Percentiles rank a stretch among this genome's conserved stretches.
phyloP scores from a whole-genome alignment of 2,329 filamentous ascomycete species.

The Epichloe amarillans region DNA sequence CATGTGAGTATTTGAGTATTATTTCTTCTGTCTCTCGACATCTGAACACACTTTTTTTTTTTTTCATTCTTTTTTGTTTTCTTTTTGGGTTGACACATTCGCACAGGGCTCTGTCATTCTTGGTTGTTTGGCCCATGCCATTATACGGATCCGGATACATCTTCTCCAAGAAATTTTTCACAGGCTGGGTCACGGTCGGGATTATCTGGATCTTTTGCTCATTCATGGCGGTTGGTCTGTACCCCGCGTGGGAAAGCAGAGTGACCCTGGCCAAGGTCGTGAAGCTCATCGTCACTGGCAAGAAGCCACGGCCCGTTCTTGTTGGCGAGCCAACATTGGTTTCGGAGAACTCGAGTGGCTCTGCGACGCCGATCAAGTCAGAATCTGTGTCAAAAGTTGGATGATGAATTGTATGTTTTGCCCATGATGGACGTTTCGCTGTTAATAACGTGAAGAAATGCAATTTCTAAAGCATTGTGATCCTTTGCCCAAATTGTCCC shows the following conservation, averaged over 20 bases:
- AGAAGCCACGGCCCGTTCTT: not conserved
- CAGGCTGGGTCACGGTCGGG: slow-evolving; percentile 57
- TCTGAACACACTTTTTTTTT: too few relatives aligned
- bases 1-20: slow-evolving; percentile 15
- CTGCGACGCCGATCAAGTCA: slow-evolving; percentile 4
- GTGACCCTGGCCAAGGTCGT: slow-evolving; percentile 30
- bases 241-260: slow-evolving; percentile 69
- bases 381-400: not conserved
- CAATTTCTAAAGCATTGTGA: not conserved
- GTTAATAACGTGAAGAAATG: not conserved
- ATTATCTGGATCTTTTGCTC: slow-evolving; percentile 64
- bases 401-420: not conserved
- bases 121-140: slow-evolving; percentile 85
- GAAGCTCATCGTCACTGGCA: slow-evolving; percentile 8
- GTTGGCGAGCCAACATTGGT: not conserved
- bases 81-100: not conserved
- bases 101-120: slow-evolving; percentile 46
- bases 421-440: too few relatives aligned
- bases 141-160: slow-evolving; percentile 76
- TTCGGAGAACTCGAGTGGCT: slow-evolving; percentile 3
- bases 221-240: slow-evolving; percentile 61
- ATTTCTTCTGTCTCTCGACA: not conserved
- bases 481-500: not conserved
- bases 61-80: not conserved
- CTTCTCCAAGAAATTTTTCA: slow-evolving; percentile 46